Evolutionary conservation across 345 rosid species (phyloP).

Genomic region (Psidium friedrichsthalianum): DNA sequence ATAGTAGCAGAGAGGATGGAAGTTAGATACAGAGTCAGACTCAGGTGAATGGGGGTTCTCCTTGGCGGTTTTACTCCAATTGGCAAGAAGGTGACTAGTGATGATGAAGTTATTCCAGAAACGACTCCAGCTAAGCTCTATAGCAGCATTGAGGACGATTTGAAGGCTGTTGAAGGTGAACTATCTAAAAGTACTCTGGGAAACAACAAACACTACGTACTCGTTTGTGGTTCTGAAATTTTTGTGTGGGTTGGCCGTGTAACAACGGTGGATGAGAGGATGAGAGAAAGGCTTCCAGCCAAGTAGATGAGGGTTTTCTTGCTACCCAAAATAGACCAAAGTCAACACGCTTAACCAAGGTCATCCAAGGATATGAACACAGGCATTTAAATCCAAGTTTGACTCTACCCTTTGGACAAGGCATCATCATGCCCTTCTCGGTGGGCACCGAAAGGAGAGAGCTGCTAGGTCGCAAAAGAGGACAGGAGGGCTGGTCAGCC

Average conservation of each 20-base stretch:
- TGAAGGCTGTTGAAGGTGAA: slow-evolving; percentile 52
- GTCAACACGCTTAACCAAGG: no score
- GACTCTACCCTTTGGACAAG: no score
- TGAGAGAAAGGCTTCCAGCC: slow-evolving; percentile 85
- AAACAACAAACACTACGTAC: slow-evolving; percentile 69
- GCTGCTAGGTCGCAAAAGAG: no score
- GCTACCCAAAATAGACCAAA: no score
- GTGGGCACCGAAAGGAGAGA: no score
- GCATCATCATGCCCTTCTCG: no score
- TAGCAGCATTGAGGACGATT: slow-evolving; percentile 60
- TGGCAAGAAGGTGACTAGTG: slow-evolving; percentile 66
- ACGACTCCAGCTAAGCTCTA: slow-evolving; percentile 61
- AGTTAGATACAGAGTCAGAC: slow-evolving; percentile 89
- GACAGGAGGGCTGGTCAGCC: no score
- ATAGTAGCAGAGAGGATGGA: slow-evolving; percentile 99
- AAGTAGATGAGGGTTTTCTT: slow-evolving; percentile 95
- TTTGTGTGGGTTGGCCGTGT: slow-evolving; percentile 98
- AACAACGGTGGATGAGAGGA: slow-evolving; percentile 96
- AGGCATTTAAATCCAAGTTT: no score
- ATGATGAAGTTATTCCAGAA: slow-evolving; percentile 72
- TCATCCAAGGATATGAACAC: no score
- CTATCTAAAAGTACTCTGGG: slow-evolving; percentile 73
- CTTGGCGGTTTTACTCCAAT: slow-evolving; percentile 97
- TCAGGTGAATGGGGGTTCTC: slow-evolving; percentile 93
- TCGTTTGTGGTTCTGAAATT: slow-evolving; percentile 82